These are phyloP conservation scores for Gomphus bonarii DNA, from an alignment of 1,284 basidiomycete species.

Conservation along the genomic window DNA sequence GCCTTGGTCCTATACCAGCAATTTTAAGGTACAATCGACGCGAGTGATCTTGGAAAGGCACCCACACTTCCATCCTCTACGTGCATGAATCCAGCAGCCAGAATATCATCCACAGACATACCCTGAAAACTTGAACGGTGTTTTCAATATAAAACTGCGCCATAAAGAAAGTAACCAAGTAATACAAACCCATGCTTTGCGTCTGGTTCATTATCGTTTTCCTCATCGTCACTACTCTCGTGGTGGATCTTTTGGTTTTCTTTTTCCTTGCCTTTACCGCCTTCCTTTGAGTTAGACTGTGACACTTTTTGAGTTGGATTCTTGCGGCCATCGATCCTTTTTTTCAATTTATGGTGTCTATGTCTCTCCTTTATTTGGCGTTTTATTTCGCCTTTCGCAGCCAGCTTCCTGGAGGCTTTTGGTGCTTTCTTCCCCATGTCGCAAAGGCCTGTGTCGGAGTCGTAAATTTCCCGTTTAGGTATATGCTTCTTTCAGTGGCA, in stretches of 20 bases:
- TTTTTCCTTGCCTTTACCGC: slow-evolving; percentile 30
- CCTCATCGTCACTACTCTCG: slow-evolving; percentile 26
- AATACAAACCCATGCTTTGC: slow-evolving; percentile 11
- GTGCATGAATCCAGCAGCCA: slow-evolving; percentile 69
- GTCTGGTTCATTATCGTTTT: slow-evolving; percentile 25
- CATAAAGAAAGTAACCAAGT: not conserved
- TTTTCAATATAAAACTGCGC: slow-evolving; percentile 1
- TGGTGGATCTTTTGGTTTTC: slow-evolving; percentile 34
- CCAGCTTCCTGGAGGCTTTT: slow-evolving; percentile 82
- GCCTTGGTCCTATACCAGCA: not conserved
- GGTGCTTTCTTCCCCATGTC: slow-evolving; percentile 51
- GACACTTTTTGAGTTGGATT: slow-evolving; percentile 14
- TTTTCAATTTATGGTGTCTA: slow-evolving; percentile 65
- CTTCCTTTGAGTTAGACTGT: slow-evolving; percentile 17
- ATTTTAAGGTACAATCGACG: not conserved
- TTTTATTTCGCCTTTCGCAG: slow-evolving; percentile 77
- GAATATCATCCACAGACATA: slow-evolving; percentile 75
- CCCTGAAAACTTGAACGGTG: slow-evolving; percentile 31
- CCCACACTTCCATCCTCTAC: slow-evolving; percentile 36
- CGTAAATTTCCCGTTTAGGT: not conserved
- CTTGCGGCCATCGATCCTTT: slow-evolving; percentile 52
- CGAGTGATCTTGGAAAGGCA: not conserved
- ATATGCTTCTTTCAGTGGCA: not conserved
- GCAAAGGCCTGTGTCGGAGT: not conserved
- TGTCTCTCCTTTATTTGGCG: slow-evolving; percentile 73